Conservation (phyloP, 2,329 filamentous ascomycete genomes). For the Xylaria multiplex region DNA sequence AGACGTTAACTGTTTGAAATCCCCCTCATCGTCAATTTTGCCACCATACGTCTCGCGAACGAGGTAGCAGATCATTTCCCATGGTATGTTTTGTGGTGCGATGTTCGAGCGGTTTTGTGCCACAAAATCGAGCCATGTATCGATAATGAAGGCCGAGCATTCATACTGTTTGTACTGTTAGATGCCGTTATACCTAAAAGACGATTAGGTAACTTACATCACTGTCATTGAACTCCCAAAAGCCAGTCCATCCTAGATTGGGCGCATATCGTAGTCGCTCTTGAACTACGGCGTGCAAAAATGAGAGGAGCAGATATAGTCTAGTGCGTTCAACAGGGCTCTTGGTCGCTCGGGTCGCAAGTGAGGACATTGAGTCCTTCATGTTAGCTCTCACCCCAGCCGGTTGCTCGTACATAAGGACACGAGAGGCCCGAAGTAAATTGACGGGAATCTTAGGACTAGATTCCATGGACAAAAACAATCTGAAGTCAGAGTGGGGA, state of each 20-base stretch:
- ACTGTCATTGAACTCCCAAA: constrained; percentile 99
- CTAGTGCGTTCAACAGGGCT: constrained; percentile 90
- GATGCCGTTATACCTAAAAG: constrained; percentile 8
- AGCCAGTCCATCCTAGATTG: constrained; percentile 94
- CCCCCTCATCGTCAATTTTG: constrained; percentile 91
- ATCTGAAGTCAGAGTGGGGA: constrained; percentile 88
- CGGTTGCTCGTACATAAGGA: constrained; percentile 98
- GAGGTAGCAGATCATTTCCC: constrained; percentile 92
- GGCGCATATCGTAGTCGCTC: constrained; percentile 95
- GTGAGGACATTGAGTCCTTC: constrained; percentile 92
- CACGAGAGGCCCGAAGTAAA: constrained; percentile 87
- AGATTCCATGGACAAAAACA: constrained; percentile 98
- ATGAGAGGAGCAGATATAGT: constrained; percentile 89
- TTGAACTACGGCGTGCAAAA: constrained; percentile 95
- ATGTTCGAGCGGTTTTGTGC: constrained; percentile 91
- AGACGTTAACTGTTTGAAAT: constrained; percentile 77
- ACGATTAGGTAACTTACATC: constrained; percentile 75
- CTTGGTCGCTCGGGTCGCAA: constrained; percentile 79
- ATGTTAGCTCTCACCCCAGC: constrained; percentile 97
- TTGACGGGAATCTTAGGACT: constrained; percentile 98
- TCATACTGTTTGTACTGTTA: constrained; percentile 74
- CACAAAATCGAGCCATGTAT: constrained; percentile 88
- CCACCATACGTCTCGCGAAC: constrained; percentile 96
- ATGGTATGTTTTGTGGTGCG: constrained; percentile 91
- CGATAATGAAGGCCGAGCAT: constrained; percentile 94